Base-by-base conservation (phyloP, 805 yeast species). In the Schwanniomyces vanrijiae region DNA sequence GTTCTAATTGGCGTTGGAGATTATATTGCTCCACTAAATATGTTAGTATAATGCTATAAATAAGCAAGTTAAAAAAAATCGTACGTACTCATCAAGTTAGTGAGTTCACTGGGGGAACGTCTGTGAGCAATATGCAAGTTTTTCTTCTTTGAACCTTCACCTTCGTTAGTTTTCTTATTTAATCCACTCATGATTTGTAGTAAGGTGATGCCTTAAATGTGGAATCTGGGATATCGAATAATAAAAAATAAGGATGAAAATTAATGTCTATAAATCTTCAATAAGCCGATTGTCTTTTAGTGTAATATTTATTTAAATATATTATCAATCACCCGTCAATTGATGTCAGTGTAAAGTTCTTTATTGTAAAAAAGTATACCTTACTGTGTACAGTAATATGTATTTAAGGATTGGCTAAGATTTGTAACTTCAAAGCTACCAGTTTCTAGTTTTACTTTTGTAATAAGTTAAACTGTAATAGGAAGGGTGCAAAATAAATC, bases 91-190 rank as follows among this genome's bases (percentile, higher is more conserved):
- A 92, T 92, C 54, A 92, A 74, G 46, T 86, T 87, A 2, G 98
- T 92, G 64, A 94, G 76, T 65, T 94, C 99, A 55, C 91, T 83
- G n/a, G 97, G 97, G 2, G 97, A 87, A 50, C 96, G 80, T 60
- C 98, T 81, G 61, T 94, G 98, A n/a, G 98, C 98, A 54, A 92
- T 90, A 69, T 90, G 95, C 50, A 94, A 61, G 55, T 68, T 71
- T 44, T 62, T 65, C 47, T 65, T 66, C 53, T 62, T 64, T 26
- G 49, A 31, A 20, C 47, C 54, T 16, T 21, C 39, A 20, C 25
- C n/a, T 5, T 19, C 39, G 25, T 37, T 20, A 11, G 14, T 8
- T 37, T 37, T 37, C 25, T 37, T 37, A 16, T 19, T 37, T 20
- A 8, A 11, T 37, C 39, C 39, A 10, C 25, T 37, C 39, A 37